phyloP scores from a whole-genome alignment of 2,329 filamentous ascomycete genomes.

The Fusarium sp. region DNA sequence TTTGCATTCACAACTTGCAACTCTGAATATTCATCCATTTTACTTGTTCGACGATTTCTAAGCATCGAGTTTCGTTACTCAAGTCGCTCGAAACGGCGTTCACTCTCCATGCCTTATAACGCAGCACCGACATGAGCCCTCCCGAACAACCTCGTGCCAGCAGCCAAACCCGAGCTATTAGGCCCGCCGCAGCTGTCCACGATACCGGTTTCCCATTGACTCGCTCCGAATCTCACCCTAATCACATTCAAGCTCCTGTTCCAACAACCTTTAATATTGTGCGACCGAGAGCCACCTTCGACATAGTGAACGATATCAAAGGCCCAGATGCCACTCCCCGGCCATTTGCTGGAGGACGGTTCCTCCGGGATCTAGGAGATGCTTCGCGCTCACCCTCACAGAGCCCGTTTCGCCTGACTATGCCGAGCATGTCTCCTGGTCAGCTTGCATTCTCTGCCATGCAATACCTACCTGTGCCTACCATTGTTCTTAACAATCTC shows the following conservation, averaged over 20 bases:
- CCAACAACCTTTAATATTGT: constrained; percentile 27
- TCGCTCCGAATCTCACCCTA: constrained; percentile 31
- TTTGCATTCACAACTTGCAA: constrained; percentile 30
- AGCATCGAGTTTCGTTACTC: constrained; percentile 3
- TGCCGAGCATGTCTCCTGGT: constrained; percentile 65
- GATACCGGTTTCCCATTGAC: constrained; percentile 43
- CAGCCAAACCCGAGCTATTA: constrained; percentile 51
- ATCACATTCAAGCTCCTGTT: constrained; percentile 35
- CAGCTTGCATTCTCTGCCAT: constrained; percentile 77
- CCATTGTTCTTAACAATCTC: constrained; percentile 76
- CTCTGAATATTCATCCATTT: constrained; percentile 11
- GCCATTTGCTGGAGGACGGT: constrained; percentile 51
- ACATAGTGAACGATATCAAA: constrained; percentile 36
- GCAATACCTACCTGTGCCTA: constrained; percentile 81
- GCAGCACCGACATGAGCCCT: constrained; percentile 53
- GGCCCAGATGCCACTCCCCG: constrained; percentile 48
- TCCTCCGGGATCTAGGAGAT: constrained; percentile 54
- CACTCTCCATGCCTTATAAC: constrained; percentile 48
- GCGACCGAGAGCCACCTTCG: constrained; percentile 38
- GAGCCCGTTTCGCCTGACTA: constrained; percentile 59
- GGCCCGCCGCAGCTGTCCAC: constrained; percentile 43
- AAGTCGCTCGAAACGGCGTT: constrained; percentile 28
- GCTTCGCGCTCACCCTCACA: constrained; percentile 55
- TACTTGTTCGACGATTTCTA: background rate
- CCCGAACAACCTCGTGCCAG: constrained; percentile 51